Evolutionary conservation across 495 filamentous ascomycete genomes (phyloP).

Genomic region (Tuber aestivum): DNA sequence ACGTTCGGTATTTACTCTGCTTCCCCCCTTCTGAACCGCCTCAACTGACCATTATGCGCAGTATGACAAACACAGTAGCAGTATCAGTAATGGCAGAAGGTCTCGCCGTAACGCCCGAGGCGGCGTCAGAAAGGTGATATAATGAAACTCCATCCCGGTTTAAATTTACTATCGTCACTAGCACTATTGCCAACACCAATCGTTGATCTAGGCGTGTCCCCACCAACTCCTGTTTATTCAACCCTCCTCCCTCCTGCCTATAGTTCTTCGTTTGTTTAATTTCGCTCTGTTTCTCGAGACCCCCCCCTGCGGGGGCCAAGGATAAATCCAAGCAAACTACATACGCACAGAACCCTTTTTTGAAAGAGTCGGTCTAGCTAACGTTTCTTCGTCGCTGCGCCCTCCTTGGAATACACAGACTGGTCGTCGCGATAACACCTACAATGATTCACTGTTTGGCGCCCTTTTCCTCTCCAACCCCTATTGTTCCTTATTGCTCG

Average conservation of each 20-base stretch:
- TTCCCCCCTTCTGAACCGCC: background rate
- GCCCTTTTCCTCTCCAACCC: background rate
- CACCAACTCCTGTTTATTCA: slow-evolving; percentile 39
- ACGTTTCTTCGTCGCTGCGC: slow-evolving; percentile 25
- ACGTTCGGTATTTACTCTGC: slow-evolving; percentile 59
- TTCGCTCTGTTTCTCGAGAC: slow-evolving; percentile 20
- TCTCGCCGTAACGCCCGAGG: slow-evolving; percentile 39
- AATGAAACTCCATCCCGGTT: background rate
- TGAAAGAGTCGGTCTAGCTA: slow-evolving; percentile 32
- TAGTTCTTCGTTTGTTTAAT: slow-evolving; percentile 20
- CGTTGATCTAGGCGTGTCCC: slow-evolving; percentile 39
- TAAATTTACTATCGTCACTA: background rate
- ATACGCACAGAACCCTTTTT: slow-evolving; percentile 7
- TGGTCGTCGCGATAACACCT: slow-evolving; percentile 26
- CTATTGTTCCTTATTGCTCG: background rate
- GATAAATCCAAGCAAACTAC: slow-evolving; percentile 5
- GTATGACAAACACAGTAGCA: slow-evolving; percentile 27
- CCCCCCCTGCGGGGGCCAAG: slow-evolving; percentile 21
- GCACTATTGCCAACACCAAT: slow-evolving; percentile 24
- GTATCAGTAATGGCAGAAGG: slow-evolving; percentile 28
- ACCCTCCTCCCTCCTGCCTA: slow-evolving; percentile 27
- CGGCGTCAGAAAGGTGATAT: slow-evolving; percentile 42
- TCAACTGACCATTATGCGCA: slow-evolving; percentile 5
- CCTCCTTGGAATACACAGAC: slow-evolving; percentile 31
- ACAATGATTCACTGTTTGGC: slow-evolving; percentile 37